Percentiles rank a stretch among this genome's conserved stretches.
Evolutionary conservation across 1,139 yeast species (phyloP).

Genomic region (Blastobotrys niveus): DNA sequence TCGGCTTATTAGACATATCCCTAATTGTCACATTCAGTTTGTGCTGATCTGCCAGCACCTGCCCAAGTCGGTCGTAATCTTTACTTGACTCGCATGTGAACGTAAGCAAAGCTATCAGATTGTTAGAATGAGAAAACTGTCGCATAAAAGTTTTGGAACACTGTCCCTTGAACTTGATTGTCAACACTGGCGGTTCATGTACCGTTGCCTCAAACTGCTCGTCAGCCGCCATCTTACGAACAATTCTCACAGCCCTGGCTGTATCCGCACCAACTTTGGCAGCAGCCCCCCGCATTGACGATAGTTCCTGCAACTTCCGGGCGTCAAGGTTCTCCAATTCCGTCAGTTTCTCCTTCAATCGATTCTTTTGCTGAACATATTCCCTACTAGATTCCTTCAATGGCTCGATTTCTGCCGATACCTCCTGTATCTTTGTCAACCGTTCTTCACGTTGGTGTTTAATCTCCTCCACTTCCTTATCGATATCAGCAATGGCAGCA

Average conservation of each 20-base stretch:
- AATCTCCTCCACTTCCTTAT: no score
- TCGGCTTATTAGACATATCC: conserved; percentile 34
- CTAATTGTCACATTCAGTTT: conserved; percentile 42
- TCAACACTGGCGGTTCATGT: conserved; percentile 72
- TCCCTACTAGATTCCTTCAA: no score
- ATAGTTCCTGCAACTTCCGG: neutral
- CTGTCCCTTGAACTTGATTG: conserved; percentile 50
- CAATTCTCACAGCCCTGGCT: neutral
- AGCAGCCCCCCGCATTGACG: neutral
- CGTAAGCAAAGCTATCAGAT: conserved; percentile 36
- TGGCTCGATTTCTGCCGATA: no score
- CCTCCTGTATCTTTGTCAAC: neutral
- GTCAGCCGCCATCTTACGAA: neutral
- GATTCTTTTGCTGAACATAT: no score
- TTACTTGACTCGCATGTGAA: conserved; percentile 43
- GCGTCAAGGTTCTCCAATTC: neutral
- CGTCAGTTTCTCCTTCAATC: neutral
- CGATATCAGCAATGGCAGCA: no score
- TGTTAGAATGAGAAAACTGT: neutral
- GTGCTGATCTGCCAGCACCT: conserved; percentile 35
- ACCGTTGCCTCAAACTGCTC: conserved; percentile 40
- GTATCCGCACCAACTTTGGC: neutral
- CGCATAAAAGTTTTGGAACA: conserved; percentile 39
- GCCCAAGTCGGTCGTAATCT: conserved; percentile 43
- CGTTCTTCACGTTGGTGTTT: neutral